These are phyloP conservation scores for Dillenia suffruticosa DNA, from an alignment of 164 flowering plant species.

Conservation along the genomic window DNA sequence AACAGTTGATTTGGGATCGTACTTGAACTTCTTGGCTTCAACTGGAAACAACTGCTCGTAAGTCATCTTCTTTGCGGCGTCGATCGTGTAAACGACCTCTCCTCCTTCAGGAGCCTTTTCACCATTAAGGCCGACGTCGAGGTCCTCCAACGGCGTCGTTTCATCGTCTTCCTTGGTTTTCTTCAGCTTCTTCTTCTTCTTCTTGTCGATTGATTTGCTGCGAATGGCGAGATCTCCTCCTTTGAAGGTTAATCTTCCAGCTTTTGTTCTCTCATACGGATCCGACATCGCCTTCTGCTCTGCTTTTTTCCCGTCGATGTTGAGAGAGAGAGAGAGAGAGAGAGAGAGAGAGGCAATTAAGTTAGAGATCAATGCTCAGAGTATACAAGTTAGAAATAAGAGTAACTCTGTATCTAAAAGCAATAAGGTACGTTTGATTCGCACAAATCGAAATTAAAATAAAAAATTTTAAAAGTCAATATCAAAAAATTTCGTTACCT, in stretches of 20 bases:
- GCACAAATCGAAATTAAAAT: too few relatives aligned
- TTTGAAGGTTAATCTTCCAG: conserved; percentile 75
- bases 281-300: conserved; percentile 37
- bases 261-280: conserved; percentile 67
- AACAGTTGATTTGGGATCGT: conserved; percentile 42
- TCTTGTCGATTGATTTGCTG: conserved; percentile 51
- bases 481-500: too few relatives aligned
- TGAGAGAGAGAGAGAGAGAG: too few relatives aligned
- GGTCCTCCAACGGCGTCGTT: neutral
- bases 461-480: too few relatives aligned
- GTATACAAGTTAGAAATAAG: too few relatives aligned
- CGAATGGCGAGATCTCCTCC: conserved; percentile 62
- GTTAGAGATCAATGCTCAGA: too few relatives aligned
- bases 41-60: conserved; percentile 83
- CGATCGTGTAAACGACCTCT: conserved; percentile 55
- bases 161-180: conserved; percentile 17
- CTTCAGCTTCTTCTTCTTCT: conserved; percentile 48
- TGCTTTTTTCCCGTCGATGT: too few relatives aligned
- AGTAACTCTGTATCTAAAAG: too few relatives aligned
- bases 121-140: neutral
- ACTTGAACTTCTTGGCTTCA: conserved; percentile 77
- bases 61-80: conserved; percentile 82
- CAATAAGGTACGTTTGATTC: too few relatives aligned
- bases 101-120: conserved; percentile 13
- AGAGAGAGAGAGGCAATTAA: too few relatives aligned